Conservation (phyloP, 345 rosid species). For the Schrenkiella parvula region DNA sequence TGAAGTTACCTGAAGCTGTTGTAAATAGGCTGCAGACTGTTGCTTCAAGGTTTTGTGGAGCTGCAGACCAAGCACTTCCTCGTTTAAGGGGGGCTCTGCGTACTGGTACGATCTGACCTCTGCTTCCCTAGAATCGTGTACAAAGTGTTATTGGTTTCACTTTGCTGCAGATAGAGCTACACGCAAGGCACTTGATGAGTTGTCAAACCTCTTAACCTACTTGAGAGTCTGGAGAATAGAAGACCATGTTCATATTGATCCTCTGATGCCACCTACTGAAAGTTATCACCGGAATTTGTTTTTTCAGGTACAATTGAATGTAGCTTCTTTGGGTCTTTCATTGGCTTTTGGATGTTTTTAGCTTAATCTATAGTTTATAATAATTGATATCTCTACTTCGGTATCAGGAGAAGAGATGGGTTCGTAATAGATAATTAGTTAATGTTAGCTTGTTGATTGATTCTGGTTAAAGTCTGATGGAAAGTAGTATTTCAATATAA, state of each 20-base stretch:
- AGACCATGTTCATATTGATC: conserved; percentile 66
- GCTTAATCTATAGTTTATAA: not conserved
- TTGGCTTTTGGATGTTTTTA: not conserved
- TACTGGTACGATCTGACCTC: conserved; percentile 47
- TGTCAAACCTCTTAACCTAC: conserved; percentile 69
- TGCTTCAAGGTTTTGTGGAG: conserved; percentile 86
- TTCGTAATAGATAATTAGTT: not conserved
- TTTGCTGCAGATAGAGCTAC: conserved; percentile 61
- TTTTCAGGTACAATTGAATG: conserved; percentile 61
- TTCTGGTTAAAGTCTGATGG: not conserved
- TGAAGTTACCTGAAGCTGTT: conserved; percentile 79
- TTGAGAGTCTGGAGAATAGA: conserved; percentile 84
- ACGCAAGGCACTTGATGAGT: conserved; percentile 87
- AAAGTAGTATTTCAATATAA: not conserved
- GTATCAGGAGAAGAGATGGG: not conserved
- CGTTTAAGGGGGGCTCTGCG: conserved; percentile 93
- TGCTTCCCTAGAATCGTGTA: not conserved
- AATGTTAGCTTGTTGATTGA: not conserved
- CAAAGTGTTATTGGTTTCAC: conserved; percentile 1
- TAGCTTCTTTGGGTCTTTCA: conserved; percentile 1
- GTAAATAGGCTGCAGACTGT: conserved; percentile 95
- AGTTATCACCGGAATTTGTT: conserved; percentile 72
- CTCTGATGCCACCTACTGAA: conserved; percentile 89
- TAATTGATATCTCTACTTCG: not conserved
- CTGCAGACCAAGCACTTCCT: conserved; percentile 89